Evolutionary conservation across 495 filamentous ascomycete genomes (phyloP).

Genomic region (Xylaria grammica): DNA sequence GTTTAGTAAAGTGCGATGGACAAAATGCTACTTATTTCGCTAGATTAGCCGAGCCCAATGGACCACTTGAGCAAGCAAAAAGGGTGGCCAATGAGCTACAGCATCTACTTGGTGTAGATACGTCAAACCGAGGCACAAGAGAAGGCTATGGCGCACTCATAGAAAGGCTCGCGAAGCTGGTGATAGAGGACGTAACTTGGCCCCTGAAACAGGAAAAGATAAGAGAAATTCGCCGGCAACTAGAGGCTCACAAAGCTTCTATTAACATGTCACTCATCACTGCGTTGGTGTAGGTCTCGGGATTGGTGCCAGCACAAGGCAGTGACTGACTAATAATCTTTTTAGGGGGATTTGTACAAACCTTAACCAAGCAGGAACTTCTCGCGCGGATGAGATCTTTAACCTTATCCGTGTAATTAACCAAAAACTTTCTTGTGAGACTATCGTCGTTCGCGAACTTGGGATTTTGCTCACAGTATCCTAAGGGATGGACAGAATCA

Average conservation of each 20-base stretch:
- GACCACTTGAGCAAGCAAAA: background rate
- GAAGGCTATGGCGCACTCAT: no score
- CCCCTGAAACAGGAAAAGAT: background rate
- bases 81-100: background rate
- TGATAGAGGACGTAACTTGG: background rate
- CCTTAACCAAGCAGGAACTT: no score
- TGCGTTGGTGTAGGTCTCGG: background rate
- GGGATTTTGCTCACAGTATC: background rate
- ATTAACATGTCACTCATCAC: background rate
- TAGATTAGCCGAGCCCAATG: no score
- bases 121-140: no score
- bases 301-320: background rate
- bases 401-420: no score
- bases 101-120: background rate
- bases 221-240: background rate
- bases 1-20: background rate
- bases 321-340: background rate
- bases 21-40: background rate
- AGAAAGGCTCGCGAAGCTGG: no score
- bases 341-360: background rate
- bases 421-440: background rate
- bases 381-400: no score
- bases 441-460: background rate
- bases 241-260: background rate
- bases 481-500: background rate